Evolutionary conservation across 257 asterid genomes (phyloP).

Genomic region (Orobanche coerulescens): DNA sequence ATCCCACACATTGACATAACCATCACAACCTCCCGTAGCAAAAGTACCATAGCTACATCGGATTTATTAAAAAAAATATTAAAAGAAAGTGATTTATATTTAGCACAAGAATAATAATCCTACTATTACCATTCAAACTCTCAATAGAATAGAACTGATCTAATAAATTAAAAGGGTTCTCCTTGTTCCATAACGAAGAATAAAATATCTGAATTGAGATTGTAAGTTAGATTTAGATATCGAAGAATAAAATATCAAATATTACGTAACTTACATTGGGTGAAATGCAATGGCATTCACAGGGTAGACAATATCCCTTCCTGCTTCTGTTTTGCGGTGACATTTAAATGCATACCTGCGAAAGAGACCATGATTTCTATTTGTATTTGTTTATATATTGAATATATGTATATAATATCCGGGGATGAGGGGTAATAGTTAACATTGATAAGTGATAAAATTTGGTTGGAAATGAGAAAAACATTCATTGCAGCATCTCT

Average conservation of each 20-base stretch:
- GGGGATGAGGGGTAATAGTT: background rate
- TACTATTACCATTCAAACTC: no score
- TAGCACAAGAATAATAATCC: background rate
- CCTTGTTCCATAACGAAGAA: no score
- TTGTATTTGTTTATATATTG: no score
- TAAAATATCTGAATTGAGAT: background rate
- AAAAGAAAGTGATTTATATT: background rate
- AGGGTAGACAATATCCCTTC: conserved; percentile 76
- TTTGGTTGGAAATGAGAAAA: background rate
- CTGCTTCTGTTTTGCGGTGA: conserved; percentile 81
- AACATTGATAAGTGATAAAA: background rate
- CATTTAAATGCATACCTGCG: conserved; percentile 89
- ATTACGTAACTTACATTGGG: conserved; percentile 53
- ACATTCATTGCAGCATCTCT: no score
- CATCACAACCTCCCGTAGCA: conserved; percentile 94
- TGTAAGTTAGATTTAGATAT: background rate
- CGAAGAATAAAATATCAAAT: background rate
- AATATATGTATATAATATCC: no score
- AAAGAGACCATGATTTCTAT: background rate
- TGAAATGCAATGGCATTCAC: conserved; percentile 85
- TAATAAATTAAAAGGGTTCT: no score
- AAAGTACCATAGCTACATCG: conserved; percentile 77
- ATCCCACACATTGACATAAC: conserved; percentile 93
- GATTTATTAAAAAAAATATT: conserved; percentile 3
- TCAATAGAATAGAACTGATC: no score